Conservation (phyloP, 495 filamentous ascomycete species). For the Poronia punctata region DNA sequence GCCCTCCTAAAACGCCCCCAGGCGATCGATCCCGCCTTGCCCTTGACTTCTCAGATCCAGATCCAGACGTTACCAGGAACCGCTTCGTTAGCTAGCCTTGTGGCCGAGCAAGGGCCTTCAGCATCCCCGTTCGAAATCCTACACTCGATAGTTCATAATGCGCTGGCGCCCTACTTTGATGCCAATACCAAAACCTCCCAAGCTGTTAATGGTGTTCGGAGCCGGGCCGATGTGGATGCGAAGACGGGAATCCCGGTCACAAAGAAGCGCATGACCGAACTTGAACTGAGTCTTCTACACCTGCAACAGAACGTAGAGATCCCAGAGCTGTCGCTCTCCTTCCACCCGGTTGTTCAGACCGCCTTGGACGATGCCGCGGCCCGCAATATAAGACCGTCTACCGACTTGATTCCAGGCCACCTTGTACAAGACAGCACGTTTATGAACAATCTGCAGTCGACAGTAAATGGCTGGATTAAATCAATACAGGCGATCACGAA, state of each 20-base stretch:
- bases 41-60: slow-evolving; percentile 79
- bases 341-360: slow-evolving; percentile 79
- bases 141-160: slow-evolving; percentile 79
- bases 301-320: slow-evolving; percentile 98
- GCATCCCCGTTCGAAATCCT: slow-evolving; percentile 85
- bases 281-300: slow-evolving; percentile 82
- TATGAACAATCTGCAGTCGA: slow-evolving; percentile 87
- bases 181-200: slow-evolving; percentile 84
- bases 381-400: slow-evolving; percentile 55
- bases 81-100: slow-evolving; percentile 53
- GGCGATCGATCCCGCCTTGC: slow-evolving; percentile 71
- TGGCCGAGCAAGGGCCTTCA: slow-evolving; percentile 59
- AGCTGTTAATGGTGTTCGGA: slow-evolving; percentile 52
- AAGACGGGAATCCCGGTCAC: slow-evolving; percentile 94
- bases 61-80: slow-evolving; percentile 85
- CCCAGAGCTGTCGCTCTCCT: slow-evolving; percentile 73
- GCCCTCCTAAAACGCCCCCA: slow-evolving; percentile 83
- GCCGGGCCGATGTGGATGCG: slow-evolving; percentile 71
- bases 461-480: slow-evolving; percentile 94
- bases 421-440: slow-evolving; percentile 80
- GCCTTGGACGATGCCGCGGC: slow-evolving; percentile 69
- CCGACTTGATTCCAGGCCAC: slow-evolving; percentile 65
- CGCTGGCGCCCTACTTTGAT: slow-evolving; percentile 90
- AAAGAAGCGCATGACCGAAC: slow-evolving; percentile 89
- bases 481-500: slow-evolving; percentile 97